phyloP scores from a whole-genome alignment of 2,329 filamentous ascomycete species.

The Delphinella strobiligena region DNA sequence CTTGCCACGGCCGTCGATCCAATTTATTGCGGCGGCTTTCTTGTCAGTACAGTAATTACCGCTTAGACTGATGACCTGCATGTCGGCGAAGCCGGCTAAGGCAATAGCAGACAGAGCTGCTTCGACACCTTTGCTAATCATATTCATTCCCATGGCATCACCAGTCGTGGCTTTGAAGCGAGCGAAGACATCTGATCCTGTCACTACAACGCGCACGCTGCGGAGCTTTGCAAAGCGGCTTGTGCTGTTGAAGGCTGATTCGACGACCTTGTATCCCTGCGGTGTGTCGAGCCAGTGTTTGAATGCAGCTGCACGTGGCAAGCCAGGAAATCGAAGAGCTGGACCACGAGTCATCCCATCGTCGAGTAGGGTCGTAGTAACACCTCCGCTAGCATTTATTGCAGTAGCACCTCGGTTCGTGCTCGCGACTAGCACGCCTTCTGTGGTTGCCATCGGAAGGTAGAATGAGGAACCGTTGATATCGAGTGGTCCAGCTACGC shows the following conservation, averaged over 20 bases:
- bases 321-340: constrained; percentile 80
- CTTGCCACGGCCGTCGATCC: constrained; percentile 97
- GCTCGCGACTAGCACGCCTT: constrained; percentile 91
- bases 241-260: constrained; percentile 90
- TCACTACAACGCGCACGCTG: constrained; percentile 80
- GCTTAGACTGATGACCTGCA: constrained; percentile 85
- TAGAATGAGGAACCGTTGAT: constrained; percentile 96
- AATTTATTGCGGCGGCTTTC: constrained; percentile 94
- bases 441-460: constrained; percentile 96
- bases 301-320: constrained; percentile 79
- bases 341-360: constrained; percentile 98
- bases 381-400: constrained; percentile 92
- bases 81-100: constrained; percentile 87
- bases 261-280: constrained; percentile 70
- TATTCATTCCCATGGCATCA: constrained; percentile 99
- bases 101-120: constrained; percentile 83
- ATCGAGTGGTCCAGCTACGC: constrained; percentile 83
- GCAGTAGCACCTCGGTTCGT: constrained; percentile 91
- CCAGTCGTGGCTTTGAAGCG: constrained; percentile 98
- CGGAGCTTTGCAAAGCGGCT: constrained; percentile 86
- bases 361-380: constrained; percentile 79
- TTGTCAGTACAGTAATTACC: constrained; percentile 98
- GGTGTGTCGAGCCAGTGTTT: constrained; percentile 96
- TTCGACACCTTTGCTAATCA: constrained; percentile 99
- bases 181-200: constrained; percentile 90